Conservation (phyloP, 257 asterid species). For the Verbena officinalis region DNA sequence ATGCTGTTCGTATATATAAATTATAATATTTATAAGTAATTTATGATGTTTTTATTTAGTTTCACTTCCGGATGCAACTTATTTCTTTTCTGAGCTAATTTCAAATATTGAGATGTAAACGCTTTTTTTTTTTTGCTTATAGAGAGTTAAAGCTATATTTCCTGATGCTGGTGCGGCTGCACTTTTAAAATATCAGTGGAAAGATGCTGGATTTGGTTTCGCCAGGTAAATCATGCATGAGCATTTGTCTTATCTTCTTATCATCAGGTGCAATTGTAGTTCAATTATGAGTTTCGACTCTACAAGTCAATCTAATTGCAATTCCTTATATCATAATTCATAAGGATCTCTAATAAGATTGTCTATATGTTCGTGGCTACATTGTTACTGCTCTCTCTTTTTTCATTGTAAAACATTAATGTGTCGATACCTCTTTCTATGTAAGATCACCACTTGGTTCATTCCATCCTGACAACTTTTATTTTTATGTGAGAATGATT, state of each 20-base stretch:
- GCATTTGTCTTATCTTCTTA: constrained; percentile 2
- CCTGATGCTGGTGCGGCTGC: constrained; percentile 99
- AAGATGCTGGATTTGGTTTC: constrained; percentile 86
- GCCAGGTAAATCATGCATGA: constrained; percentile 53
- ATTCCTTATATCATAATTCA: neutral
- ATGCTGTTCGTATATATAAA: constrained; percentile 4
- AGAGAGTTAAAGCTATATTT: constrained; percentile 91
- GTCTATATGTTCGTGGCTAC: neutral
- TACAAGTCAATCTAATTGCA: constrained; percentile 21
- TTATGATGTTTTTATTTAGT: constrained; percentile 2
- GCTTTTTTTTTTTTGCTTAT: constrained; percentile 36
- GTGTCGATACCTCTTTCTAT: neutral
- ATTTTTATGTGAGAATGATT: neutral
- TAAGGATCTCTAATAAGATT: constrained; percentile 4
- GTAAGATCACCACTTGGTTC: neutral
- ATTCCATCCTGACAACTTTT: neutral
- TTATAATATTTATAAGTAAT: constrained; percentile 3
- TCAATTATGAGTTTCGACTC: neutral
- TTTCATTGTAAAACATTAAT: neutral
- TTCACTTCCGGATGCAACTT: constrained; percentile 11
- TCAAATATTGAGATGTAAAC: constrained; percentile 35
- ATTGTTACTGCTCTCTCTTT: neutral
- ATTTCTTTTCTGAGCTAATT: constrained; percentile 9
- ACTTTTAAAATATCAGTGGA: constrained; percentile 81
- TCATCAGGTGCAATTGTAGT: neutral